Base-by-base conservation (phyloP, 2,329 filamentous ascomycete genomes). In the Pyrenochaeta sp. region DNA sequence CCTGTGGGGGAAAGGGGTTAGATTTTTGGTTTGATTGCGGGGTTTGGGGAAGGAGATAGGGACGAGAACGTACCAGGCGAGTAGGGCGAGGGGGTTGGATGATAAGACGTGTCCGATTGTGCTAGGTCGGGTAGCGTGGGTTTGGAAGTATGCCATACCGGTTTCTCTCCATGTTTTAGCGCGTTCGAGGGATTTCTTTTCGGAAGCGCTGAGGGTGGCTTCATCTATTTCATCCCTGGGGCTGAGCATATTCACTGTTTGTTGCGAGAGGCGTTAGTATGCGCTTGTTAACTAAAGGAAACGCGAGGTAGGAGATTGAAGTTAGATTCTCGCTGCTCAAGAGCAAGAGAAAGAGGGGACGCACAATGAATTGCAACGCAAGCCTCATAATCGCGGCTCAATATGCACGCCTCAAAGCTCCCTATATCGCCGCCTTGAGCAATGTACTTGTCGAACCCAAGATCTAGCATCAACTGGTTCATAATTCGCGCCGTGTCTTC, bases 391-490 rank as follows among this genome's bases (percentile, higher is more conserved):
- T 58, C 55, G 0, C 60, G 60, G 1, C 67, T 71, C 39, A 83
- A 51, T 1, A 74, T 46, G 9, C 75, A 61, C 0, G 73, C 65
- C 4, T 80, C 45, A 20, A 73, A 69, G 41, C 73, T 75, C 0
- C 81, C 79, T 1, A 85, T 64, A 55, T 86, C 83, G 7, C 82
- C 83, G 4, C 83, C 83, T 55, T 85, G 81, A 0, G 73, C 74
- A 9, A 83, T 61, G 46, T 85, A 85, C 2, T 77, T 78, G 1
- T 60, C 45, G 44, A 85, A 83, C 0, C 82, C 82, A 0, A 85
- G 72, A 0, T 73, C 72, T 3, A 75, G 43, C 79, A 85, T 83
- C 11, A 85, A 54, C 20, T 74, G 67, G 61, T 84, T 69, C 37
- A 84, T 67, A n/a, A 81, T 61, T 1, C 68, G 60, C 0, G 77